Base-by-base conservation (phyloP, 768 basidiomycete genomes). In the Kwoniella bestiolae region DNA sequence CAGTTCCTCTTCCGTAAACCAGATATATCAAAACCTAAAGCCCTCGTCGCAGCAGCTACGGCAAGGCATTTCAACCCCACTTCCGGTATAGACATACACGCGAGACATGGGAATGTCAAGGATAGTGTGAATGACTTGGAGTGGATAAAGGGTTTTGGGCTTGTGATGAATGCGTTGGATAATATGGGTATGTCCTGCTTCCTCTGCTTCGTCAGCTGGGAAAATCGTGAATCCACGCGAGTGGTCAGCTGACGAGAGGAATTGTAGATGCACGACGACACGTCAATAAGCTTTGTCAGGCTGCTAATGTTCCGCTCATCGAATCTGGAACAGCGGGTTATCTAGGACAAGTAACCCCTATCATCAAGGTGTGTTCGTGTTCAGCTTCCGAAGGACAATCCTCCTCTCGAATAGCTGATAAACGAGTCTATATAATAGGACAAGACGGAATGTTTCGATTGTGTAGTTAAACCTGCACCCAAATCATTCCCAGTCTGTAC, bases 401-500 rank as follows among this genome's bases (percentile, higher is more conserved):
- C 18, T 5, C 28, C n/a, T 28, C n/a, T n/a, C n/a, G n/a, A n/a
- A n/a, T 16, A 35, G 52, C 51, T 55, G 52, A 63, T 7, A 44
- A 57, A 14, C 3, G 8, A 11, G 16, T 28, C 23, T 28, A 53
- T 41, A 51, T 46, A 26, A 55, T 67, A 95, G 92, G 90, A 93
- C 74, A 83, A 84, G 28, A 91, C 92, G 1, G 94, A 97, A 77
- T 99, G 96, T 81, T 98, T 94, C 75, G 94, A 97, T 76, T 99
- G 96, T 72, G 85, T 91, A n/a, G 87, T 90, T 4, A 97, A 98
- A 79, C 89, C 90, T 0, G 90, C 91, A 0, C 93, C 94, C 0
- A 98, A 94, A 79, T 90, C 92, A 0, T 98, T 92, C 77, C 94
- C 96, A 0, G 94, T 98, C 9, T 99, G 96, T 80, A 98, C 96